Evolutionary conservation across 148 eudicot genomes (phyloP), one percentile per base, ranked within the genome.

Genomic region (Camellia lanceoleosa): DNA sequence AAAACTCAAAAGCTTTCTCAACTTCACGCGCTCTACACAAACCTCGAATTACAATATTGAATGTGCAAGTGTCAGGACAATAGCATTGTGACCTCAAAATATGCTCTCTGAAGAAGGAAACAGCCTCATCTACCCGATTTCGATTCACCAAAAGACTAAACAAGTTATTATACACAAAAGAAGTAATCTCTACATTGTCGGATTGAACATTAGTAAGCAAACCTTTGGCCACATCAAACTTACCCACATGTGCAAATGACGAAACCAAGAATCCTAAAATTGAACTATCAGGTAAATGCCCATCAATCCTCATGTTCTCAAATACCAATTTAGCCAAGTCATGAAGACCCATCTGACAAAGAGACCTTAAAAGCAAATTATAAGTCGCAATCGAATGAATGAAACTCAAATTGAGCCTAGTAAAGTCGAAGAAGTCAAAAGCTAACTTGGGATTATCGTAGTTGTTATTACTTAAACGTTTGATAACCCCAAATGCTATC

Each of bases 41-140:
- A 49, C 94, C 98, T 66, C 82, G 82, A 73, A 94, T 86, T 66
- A 94, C 80, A 62, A 90, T 91, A 77, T 94, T 94, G 74, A 92
- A 89, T 3, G 84, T 86, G 61, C 86, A 92, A 72, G 85, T 90
- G 85, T 91, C 97, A 12, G 85, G 85, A 23, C 80, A 72, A 38
- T 84, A 88, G 52, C 85, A 74, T 54, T 80, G 58, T 2, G 80
- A 78, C 59, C 78, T 77, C 89, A 88, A 88, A 75, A 92, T 84
- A 69, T 78, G 68, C 74, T 88, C 89, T 23, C 66, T 80, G 71
- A 92, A 92, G 79, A 91, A 92, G n/a, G 44, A 41, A 79, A 92
- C 83, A 42, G 97, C 98, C 78, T 91, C 98, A 14, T 87, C 87
- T 60, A 92, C 79, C 49, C 82, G 89, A 81, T 88, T 84, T 44